Evolutionary conservation across 805 yeast genomes (phyloP).

Genomic region (Debaryomyces maramus): DNA sequence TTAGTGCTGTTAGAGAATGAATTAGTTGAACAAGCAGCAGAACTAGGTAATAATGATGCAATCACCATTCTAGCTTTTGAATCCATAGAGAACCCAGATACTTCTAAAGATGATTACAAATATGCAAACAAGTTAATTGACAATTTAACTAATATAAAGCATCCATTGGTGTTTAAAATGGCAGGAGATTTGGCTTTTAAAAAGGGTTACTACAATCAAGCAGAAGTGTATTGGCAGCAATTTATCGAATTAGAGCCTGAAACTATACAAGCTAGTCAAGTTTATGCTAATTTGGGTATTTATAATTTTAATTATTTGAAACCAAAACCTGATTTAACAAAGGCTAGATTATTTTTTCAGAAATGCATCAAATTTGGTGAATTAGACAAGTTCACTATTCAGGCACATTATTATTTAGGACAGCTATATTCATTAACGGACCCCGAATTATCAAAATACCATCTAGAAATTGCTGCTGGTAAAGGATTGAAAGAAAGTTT

Average conservation of each 20-base stretch:
- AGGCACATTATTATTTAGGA: constrained; percentile 77
- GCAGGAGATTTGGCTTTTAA: constrained; percentile 74
- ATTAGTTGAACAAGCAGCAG: constrained; percentile 81
- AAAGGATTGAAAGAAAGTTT: constrained; percentile 79
- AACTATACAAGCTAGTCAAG: constrained; percentile 68
- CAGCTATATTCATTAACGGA: constrained; percentile 64
- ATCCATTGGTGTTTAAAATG: constrained; percentile 74
- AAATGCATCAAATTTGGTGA: constrained; percentile 63
- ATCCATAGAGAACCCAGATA: constrained; percentile 43
- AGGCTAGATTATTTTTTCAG: constrained; percentile 60
- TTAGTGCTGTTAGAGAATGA: constrained; percentile 65
- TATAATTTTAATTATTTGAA: constrained; percentile 47
- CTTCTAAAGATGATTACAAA: constrained; percentile 50
- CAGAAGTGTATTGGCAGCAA: constrained; percentile 57
- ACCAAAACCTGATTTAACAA: constrained; percentile 47
- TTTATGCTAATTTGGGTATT: constrained; percentile 63
- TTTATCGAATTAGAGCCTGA: constrained; percentile 58
- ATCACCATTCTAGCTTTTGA: constrained; percentile 71
- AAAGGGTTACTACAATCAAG: constrained; percentile 49
- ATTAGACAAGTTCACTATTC: constrained; percentile 57
- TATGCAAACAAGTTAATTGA: constrained; percentile 64
- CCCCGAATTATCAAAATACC: constrained; percentile 63
- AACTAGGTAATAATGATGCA: constrained; percentile 79
- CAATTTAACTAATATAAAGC: constrained; percentile 56
- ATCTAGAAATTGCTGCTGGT: constrained; percentile 74